Base-by-base conservation (phyloP, 352 stramenopile species). In the Vaucheria bursata region DNA sequence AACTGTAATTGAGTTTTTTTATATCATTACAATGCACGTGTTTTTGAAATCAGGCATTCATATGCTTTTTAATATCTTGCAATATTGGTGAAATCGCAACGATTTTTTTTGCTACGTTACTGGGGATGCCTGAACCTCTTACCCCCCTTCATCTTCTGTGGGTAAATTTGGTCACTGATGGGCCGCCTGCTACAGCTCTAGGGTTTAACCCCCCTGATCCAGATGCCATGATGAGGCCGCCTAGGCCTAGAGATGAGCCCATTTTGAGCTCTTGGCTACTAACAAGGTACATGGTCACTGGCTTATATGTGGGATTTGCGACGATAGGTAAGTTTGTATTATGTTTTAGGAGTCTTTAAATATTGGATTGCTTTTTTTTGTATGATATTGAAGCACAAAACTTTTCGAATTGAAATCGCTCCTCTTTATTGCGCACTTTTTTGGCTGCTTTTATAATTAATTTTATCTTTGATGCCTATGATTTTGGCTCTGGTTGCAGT, bases 101-200 rank as follows among this genome's bases (percentile, higher is more conserved):
- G 1, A 99, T 99, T 78, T 97, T 99, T 83, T 95, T 99, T 81
- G 95, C 94, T 29, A 85, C 80, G 7, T 50, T 85, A 33, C 73
- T 97, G 35, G 95, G 96, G 45, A 88, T 99, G 35, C 96, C 96
- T 0, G 95, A 98, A 83, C 93, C 93, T 31, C 87, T 99, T 29
- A 98, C 96, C 71, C 93, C 97, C 0, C 96, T 99, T 77, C 96
- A 99, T 85, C 87, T 99, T 7, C 86, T 99, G 7, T 99, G 95
- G 95, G 94, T 99, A n/a, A 99, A 99, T 87, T 87, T 99, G 18
- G 95, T 99, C 38, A 99, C 96, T 6, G 97, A 99, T 85, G 96
- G 95, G 34, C 95, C 94, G 34, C 96, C 96, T 12, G 97, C 96
- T 0, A 99, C 95, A 18, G 94, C 96, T 12, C 89, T 99, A 1